A percentile compares a stretch with the other conserved stretches of the same genome.
Evolutionary conservation across 2,329 filamentous ascomycete species (phyloP).

Genomic region (Penicillium sp.): DNA sequence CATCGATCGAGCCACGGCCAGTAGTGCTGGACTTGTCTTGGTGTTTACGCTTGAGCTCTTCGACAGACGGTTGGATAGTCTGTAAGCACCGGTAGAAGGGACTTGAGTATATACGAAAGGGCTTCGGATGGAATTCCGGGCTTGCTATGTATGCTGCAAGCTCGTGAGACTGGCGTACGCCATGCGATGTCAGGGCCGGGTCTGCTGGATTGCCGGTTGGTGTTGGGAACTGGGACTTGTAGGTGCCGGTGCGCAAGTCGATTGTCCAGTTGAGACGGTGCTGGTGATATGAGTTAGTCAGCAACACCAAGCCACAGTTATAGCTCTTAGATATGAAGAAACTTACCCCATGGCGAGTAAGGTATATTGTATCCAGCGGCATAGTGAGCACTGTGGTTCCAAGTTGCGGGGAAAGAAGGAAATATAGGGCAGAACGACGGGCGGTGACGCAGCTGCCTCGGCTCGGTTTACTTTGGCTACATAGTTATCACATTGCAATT

Average conservation of each 20-base stretch:
- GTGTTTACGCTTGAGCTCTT: constrained; percentile 32
- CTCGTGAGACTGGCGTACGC: constrained; percentile 75
- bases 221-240: constrained; percentile 66
- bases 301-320: neutral
- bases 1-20: constrained; percentile 32
- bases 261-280: constrained; percentile 90
- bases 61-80: constrained; percentile 65
- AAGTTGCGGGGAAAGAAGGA: constrained; percentile 22
- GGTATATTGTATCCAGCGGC: constrained; percentile 67
- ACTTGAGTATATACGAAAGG: constrained; percentile 66
- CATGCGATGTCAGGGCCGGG: constrained; percentile 79
- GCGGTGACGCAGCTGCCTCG: constrained; percentile 17
- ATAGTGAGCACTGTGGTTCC: constrained; percentile 38
- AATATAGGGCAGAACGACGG: constrained; percentile 15
- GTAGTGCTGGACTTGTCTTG: constrained; percentile 9
- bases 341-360: constrained; percentile 70
- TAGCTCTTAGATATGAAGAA: neutral
- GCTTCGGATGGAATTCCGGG: constrained; percentile 35
- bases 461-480: neutral
- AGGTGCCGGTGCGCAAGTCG: constrained; percentile 72
- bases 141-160: constrained; percentile 51
- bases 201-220: constrained; percentile 87
- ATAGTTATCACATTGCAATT: neutral
- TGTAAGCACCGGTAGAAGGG: constrained; percentile 86
- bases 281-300: constrained; percentile 44